phyloP scores from a whole-genome alignment of 208 protist genomes.

The Tritrichomonas musculus region DNA sequence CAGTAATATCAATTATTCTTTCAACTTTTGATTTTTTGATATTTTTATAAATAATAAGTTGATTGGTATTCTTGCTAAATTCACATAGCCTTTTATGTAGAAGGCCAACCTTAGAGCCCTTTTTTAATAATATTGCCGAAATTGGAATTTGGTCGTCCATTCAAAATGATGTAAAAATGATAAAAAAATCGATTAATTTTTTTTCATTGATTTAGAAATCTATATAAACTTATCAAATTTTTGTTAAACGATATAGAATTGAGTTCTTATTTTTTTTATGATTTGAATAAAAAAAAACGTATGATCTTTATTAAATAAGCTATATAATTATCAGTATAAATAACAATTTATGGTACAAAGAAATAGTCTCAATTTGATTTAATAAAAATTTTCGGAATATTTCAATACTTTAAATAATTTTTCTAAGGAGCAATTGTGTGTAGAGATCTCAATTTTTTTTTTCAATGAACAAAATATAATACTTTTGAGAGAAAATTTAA shows the following conservation, averaged over 20 bases:
- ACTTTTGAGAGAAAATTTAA: too few species aligned
- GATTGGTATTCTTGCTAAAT: not conserved
- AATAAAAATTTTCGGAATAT: too few species aligned
- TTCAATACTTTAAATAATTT: too few species aligned
- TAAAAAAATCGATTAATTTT: not conserved
- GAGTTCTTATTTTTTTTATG: not conserved
- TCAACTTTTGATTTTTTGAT: not conserved
- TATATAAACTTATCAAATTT: not conserved
- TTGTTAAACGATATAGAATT: not conserved
- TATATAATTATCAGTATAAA: too few species aligned
- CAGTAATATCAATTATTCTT: not conserved
- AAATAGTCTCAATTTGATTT: too few species aligned
- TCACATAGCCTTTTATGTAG: not conserved
- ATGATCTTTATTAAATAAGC: too few species aligned
- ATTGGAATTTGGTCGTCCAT: not conserved
- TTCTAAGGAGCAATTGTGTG: too few species aligned
- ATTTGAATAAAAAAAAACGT: too few species aligned
- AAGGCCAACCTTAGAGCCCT: not conserved
- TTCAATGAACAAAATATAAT: too few species aligned
- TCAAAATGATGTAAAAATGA: not conserved
- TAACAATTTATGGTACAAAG: too few species aligned
- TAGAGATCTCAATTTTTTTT: too few species aligned
- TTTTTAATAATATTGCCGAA: not conserved
- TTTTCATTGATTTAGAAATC: not conserved
- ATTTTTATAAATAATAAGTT: not conserved